phyloP scores from a whole-genome alignment of 2,329 filamentous ascomycete genomes.

The Endoconidiophora laricicola region DNA sequence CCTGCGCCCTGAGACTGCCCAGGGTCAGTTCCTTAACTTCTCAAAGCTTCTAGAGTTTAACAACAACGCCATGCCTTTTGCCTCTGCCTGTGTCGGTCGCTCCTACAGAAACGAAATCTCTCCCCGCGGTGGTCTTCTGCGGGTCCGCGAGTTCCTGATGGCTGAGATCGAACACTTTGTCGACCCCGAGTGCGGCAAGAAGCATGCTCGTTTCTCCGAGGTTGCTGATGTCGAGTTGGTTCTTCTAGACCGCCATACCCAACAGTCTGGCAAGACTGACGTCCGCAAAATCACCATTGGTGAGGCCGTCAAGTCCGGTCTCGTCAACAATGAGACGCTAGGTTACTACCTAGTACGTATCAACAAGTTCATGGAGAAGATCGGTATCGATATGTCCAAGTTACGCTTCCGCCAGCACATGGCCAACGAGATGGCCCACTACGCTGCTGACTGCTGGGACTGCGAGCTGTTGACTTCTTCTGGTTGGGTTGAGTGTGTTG shows the following conservation, averaged over 20 bases:
- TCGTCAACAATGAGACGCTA: slow-evolving; percentile 93
- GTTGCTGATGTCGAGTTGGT: slow-evolving; percentile 71
- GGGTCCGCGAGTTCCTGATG: slow-evolving; percentile 96
- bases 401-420: slow-evolving; percentile 96
- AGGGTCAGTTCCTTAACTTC: slow-evolving; percentile 97
- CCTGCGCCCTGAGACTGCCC: slow-evolving; percentile 84
- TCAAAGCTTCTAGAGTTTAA: slow-evolving; percentile 93
- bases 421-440: slow-evolving; percentile 65
- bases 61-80: slow-evolving; percentile 88
- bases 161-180: slow-evolving; percentile 98
- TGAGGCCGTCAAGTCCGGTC: slow-evolving; percentile 62
- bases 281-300: slow-evolving; percentile 62
- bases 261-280: slow-evolving; percentile 70
- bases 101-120: slow-evolving; percentile 98
- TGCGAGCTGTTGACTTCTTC: slow-evolving; percentile 81
- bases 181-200: slow-evolving; percentile 87
- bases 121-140: slow-evolving; percentile 73
- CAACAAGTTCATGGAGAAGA: slow-evolving; percentile 71
- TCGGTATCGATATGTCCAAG: slow-evolving; percentile 76
- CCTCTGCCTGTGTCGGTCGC: slow-evolving; percentile 91
- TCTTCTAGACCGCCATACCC: slow-evolving; percentile 69
- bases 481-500: slow-evolving; percentile 97
- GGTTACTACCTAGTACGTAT: slow-evolving; percentile 96
- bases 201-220: slow-evolving; percentile 74
- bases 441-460: slow-evolving; percentile 95